These are phyloP conservation scores for Mycosphaerella sp. DNA, from an alignment of 2,329 filamentous ascomycete species.

Conservation along the genomic window DNA sequence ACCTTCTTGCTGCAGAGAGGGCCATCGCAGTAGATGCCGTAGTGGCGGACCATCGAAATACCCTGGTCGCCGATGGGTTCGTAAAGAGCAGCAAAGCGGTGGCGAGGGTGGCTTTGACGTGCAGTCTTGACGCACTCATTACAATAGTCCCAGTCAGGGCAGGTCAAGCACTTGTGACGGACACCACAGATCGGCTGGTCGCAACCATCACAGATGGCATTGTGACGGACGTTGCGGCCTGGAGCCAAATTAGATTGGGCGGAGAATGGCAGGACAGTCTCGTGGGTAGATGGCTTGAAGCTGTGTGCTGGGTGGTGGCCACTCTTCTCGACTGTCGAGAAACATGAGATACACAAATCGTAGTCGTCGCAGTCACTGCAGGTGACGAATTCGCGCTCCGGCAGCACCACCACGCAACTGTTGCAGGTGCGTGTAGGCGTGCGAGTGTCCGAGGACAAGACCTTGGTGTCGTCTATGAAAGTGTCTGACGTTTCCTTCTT, in stretches of 20 bases:
- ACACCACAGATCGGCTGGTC: conserved; percentile 80
- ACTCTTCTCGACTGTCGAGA: conserved; percentile 61
- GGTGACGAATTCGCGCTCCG: conserved; percentile 75
- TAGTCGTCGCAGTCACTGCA: conserved; percentile 82
- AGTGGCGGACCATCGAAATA: conserved; percentile 54
- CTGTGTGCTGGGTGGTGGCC: conserved; percentile 86
- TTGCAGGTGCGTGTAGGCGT: conserved; percentile 62
- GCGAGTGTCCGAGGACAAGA: conserved; percentile 31
- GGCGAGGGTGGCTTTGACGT: conserved; percentile 63
- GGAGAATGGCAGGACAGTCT: conserved; percentile 54
- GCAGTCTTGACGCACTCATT: conserved; percentile 64
- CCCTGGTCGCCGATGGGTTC: conserved; percentile 53
- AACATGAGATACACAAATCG: conserved; percentile 82
- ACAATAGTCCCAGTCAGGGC: conserved; percentile 98
- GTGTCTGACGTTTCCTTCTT: conserved; percentile 39
- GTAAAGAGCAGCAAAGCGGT: conserved; percentile 86
- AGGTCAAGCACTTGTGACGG: conserved; percentile 93
- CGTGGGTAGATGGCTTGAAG: conserved; percentile 63
- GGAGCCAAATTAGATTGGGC: conserved; percentile 64
- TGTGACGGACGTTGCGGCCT: conserved; percentile 74
- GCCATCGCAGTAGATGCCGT: conserved; percentile 90
- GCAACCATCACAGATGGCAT: conserved; percentile 91
- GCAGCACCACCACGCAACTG: conserved; percentile 57
- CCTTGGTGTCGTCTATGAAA: conserved; percentile 42
- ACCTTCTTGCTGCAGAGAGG: conserved; percentile 66